Percentiles rank a stretch among this genome's conserved stretches.
phyloP scores from a whole-genome alignment of 495 filamentous ascomycete species.

The Penicillium alfredii region DNA sequence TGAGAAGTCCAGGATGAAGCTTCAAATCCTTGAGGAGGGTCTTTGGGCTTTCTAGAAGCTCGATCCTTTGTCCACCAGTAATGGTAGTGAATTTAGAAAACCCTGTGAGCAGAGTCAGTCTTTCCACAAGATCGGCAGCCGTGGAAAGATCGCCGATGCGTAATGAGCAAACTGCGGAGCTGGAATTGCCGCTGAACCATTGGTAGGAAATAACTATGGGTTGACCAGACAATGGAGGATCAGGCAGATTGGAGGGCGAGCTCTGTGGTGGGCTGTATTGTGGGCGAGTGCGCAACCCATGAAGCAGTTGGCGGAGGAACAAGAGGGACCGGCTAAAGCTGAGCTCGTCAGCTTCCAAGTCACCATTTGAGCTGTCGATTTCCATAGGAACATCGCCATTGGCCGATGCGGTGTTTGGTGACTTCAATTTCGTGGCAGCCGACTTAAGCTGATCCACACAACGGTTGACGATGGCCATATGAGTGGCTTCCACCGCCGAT shows the following conservation, averaged over 20 bases:
- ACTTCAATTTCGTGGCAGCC: constrained; percentile 57
- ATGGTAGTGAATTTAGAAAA: constrained; percentile 61
- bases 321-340: constrained; percentile 60
- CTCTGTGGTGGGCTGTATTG: constrained; percentile 45
- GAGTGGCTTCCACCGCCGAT: constrained; percentile 58
- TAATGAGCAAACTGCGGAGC: constrained; percentile 51
- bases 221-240: constrained; percentile 48
- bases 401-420: constrained; percentile 32
- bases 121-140: constrained; percentile 56
- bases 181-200: constrained; percentile 54
- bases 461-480: constrained; percentile 68
- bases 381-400: constrained; percentile 46
- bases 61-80: constrained; percentile 42
- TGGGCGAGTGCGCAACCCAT: constrained; percentile 47
- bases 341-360: constrained; percentile 47
- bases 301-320: constrained; percentile 52
- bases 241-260: constrained; percentile 33
- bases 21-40: constrained; percentile 36
- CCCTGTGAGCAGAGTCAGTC: constrained; percentile 58
- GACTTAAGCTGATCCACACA: constrained; percentile 69
- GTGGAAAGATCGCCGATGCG: constrained; percentile 66
- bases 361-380: constrained; percentile 36
- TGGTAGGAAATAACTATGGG: constrained; percentile 66
- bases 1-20: constrained; percentile 55
- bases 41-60: constrained; percentile 37